phyloP scores from a whole-genome alignment of 306 rosid species.

The Malus sylvestris region DNA sequence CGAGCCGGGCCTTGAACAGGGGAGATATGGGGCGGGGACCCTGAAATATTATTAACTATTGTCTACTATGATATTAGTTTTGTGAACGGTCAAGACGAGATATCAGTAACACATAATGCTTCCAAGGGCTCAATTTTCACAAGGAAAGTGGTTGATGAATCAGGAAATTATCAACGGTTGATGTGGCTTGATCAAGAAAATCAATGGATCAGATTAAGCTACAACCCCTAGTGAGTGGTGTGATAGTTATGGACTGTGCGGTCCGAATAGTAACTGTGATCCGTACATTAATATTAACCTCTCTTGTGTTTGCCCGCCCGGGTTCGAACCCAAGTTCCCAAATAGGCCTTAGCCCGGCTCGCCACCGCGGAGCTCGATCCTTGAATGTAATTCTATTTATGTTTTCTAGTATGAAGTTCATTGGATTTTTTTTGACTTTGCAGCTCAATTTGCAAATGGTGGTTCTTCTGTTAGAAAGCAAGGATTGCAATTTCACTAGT shows the following conservation, averaged over 20 bases:
- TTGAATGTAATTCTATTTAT: background rate
- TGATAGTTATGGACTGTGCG: slow-evolving; percentile 36
- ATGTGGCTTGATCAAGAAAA: slow-evolving; percentile 24
- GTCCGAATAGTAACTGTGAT: slow-evolving; percentile 44
- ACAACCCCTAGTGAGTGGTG: slow-evolving; percentile 24
- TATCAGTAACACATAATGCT: background rate
- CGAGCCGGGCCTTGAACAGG: background rate
- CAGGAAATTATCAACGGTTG: slow-evolving; percentile 7
- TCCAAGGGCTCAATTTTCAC: background rate
- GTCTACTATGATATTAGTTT: background rate
- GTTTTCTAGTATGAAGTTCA: background rate
- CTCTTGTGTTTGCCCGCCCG: slow-evolving; percentile 46
- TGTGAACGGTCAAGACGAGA: slow-evolving; percentile 7
- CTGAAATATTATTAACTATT: too few species aligned
- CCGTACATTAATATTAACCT: slow-evolving; percentile 12
- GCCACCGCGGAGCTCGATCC: too few species aligned
- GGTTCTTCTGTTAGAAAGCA: background rate
- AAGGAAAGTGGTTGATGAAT: slow-evolving; percentile 8
- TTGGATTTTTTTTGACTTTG: background rate
- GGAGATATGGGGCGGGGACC: slow-evolving; percentile 20
- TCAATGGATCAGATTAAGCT: slow-evolving; percentile 34
- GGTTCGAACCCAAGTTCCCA: slow-evolving; percentile 38
- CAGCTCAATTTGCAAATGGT: background rate
- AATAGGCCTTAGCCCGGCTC: too few species aligned
- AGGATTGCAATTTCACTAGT: background rate